Evolutionary conservation across 2,329 filamentous ascomycete genomes (phyloP), one percentile per base, ranked within the genome.

Genomic region (Ilyonectria mors-panacis): DNA sequence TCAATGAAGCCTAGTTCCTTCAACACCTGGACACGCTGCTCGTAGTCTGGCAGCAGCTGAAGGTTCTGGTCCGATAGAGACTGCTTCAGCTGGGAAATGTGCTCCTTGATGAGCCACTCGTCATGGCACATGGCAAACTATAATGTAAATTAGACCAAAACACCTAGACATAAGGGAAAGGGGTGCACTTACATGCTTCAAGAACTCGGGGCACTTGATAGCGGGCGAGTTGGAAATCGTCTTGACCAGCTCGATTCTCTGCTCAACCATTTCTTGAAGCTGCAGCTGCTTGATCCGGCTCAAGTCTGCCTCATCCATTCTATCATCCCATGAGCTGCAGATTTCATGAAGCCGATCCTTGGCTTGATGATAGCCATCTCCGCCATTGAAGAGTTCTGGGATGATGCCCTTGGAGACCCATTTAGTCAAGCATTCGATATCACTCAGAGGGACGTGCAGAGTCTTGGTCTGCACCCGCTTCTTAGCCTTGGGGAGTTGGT

Each of bases 1-100:
- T 99, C 96, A 73, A 99, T 93, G 79, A 99, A 99, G 6, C 91
- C 92, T 8, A 99, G 88, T 73, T 98, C 95, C 78, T 94, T 95
- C 51, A 99, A 87, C 0, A 99, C 96, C 69, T 92, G 90, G 42
- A 98, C 94, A 56, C 96, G 92, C 82, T 98, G 96, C 78, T 98
- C 93, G 78, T 99, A 99, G 81, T 99, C 96, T 0, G 96, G 96
- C 10, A 99, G 88, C 5, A 99, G 88, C 77, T 98, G 95, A 2
- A 99, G 89, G 77, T 98, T 98, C 79, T 98, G 95, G 79, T 98
- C 94, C 1, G 96, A 98, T 82, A 98, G 94, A 30, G 95, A 87
- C 77, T 94, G 92, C 68, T 95, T 94, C 66, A 99, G 86, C 68
- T 95, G 91, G 15, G 91, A 89, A 74, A 99, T 98, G 75, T 97